Conservation (phyloP, 176 grass and related monocot genomes). For the Oryza nivara region DNA sequence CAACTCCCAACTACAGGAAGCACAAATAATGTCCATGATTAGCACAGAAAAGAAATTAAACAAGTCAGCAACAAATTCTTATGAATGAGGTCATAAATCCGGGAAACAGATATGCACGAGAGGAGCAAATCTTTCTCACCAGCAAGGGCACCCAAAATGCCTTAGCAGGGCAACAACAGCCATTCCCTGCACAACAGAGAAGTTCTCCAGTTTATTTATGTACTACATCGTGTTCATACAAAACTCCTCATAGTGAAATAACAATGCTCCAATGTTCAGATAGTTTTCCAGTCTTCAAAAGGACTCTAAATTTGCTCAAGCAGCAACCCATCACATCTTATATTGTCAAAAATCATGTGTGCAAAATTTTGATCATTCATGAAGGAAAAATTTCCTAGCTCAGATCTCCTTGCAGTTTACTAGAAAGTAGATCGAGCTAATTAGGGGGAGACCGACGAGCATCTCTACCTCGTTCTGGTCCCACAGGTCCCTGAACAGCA, state of each 20-base stretch:
- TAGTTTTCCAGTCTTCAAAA: not conserved
- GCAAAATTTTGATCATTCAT: not conserved
- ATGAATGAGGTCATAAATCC: not conserved
- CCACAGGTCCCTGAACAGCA: conserved; percentile 72
- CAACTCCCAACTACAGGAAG: conserved; percentile 71
- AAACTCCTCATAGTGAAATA: not conserved
- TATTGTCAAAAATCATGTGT: not conserved
- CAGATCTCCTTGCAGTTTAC: no score
- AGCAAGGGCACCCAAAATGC: conserved; percentile 80
- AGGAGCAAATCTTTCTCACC: conserved; percentile 16
- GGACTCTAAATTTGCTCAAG: not conserved
- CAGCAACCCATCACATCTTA: not conserved
- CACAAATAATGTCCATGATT: conserved; percentile 23
- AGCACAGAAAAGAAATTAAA: conserved; percentile 12
- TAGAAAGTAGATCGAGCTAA: not conserved
- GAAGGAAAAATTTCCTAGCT: no score
- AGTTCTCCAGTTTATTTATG: not conserved
- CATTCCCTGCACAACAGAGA: conserved; percentile 61
- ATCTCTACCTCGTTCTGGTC: conserved; percentile 63
- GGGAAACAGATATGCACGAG: not conserved
- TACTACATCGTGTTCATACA: not conserved
- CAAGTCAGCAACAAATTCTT: not conserved
- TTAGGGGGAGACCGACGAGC: not conserved
- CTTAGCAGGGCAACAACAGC: conserved; percentile 76
- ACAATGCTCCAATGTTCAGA: not conserved